Base-by-base conservation (phyloP, 2,329 filamentous ascomycete species). In the Alternaria burnsii region DNA sequence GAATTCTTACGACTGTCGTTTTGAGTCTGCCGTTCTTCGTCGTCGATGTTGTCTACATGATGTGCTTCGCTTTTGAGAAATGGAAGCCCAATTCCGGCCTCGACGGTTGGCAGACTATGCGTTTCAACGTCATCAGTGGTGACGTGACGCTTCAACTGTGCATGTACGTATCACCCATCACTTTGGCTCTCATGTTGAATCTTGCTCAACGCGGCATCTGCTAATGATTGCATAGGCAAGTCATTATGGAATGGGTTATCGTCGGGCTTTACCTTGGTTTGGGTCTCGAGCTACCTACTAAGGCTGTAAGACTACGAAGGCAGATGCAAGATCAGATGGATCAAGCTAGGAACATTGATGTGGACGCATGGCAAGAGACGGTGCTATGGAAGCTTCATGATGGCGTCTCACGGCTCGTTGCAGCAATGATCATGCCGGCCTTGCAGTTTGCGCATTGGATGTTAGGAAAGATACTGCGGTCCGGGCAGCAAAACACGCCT, bases 31-130 rank as follows among this genome's bases (percentile, higher is more conserved):
- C 74, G 1, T 77, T 77, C 58, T 77, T 76, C 46, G 64, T 77
- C 22, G 74, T 76, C 42, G 71, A 77, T 46, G 70, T 77, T 26
- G 73, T 77, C 20, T 77, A 77, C 55, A 77, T 77, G 73, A 77
- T 76, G 71, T 76, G 73, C 48, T 77, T 77, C 52, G 75, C 75
- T 6, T 77, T 75, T 26, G 75, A 77, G 48, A 63, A 62, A 20
- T 67, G 72, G 60, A 53, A 22, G 6, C 42, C 50, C 7, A 50
- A 62, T 16, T 60, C 66, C 2, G 50, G 47, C 3, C 12, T 9
- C 14, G 58, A 52, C 20, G 58, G 53, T 4, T 66, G 60, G 59
- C 51, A 66, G 6, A 52, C 52, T 32, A 69, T 71, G 63, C 60
- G 60, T 10, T 77, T 77, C 67, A 77, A 77, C 59, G 74, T 77